Percentiles rank a stretch among this genome's conserved stretches.
Conservation (phyloP, 1,284 basidiomycete genomes). For the Ustilago sp. region DNA sequence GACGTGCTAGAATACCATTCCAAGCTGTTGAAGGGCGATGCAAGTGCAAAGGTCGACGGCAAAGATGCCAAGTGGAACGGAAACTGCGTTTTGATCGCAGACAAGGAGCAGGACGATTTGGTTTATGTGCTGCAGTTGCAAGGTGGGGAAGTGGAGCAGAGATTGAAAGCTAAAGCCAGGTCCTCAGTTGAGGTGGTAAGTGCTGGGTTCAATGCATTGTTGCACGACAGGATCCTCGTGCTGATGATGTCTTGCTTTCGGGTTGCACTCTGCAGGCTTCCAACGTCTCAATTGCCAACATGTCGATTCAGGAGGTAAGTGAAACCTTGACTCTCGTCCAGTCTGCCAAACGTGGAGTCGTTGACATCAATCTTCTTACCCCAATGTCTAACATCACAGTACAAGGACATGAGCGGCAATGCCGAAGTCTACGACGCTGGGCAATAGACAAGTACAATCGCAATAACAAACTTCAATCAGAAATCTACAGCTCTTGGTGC, state of each 20-base stretch:
- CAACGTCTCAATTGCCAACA: conserved; percentile 51
- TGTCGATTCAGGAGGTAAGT: conserved; percentile 51
- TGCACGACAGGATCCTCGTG: neutral
- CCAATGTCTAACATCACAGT: conserved; percentile 18
- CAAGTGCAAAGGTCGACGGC: conserved; percentile 16
- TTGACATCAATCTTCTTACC: neutral
- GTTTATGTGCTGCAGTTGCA: conserved; percentile 33
- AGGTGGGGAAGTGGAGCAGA: conserved; percentile 18
- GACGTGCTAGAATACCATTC: conserved; percentile 34
- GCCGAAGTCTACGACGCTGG: conserved; percentile 53
- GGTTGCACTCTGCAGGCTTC: conserved; percentile 27
- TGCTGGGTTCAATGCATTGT: neutral
- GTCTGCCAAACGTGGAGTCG: neutral
- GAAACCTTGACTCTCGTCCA: neutral
- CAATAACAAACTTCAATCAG: neutral
- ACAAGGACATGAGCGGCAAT: conserved; percentile 53
- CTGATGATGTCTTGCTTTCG: neutral
- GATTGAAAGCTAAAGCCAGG: conserved; percentile 37
- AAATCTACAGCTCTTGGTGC: neutral
- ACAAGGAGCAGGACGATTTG: conserved; percentile 24
- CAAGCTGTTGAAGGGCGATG: conserved; percentile 30
- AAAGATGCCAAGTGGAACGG: conserved; percentile 33
- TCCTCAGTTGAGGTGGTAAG: conserved; percentile 46
- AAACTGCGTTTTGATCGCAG: conserved; percentile 36
- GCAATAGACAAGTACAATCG: conserved; percentile 23